Evolutionary conservation across 2,329 filamentous ascomycete species (phyloP).

Genomic region (Daldinia eschscholtzii): DNA sequence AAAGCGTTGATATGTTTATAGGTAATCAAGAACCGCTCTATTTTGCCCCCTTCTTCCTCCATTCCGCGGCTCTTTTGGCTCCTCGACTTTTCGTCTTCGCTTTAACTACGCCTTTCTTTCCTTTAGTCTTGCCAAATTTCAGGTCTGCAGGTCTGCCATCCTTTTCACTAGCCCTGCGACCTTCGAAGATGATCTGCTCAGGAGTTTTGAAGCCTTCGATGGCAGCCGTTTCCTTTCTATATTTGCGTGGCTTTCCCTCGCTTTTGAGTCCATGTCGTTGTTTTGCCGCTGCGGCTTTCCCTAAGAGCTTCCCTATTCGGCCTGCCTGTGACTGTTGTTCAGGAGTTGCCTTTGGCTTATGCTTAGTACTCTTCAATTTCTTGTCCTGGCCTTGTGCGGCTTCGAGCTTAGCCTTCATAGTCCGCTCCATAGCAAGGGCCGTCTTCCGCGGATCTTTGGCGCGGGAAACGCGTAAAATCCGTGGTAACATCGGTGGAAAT

Average conservation of each 20-base stretch:
- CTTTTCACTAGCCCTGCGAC: conserved; percentile 76
- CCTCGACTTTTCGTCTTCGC: conserved; percentile 49
- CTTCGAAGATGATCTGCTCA: conserved; percentile 84
- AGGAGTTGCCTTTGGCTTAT: conserved; percentile 77
- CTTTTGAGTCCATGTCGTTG: conserved; percentile 55
- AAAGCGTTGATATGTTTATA: conserved; percentile 9
- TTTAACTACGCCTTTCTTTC: conserved; percentile 61
- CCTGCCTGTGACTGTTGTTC: conserved; percentile 78
- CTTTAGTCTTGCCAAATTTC: conserved; percentile 67
- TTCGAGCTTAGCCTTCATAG: conserved; percentile 58
- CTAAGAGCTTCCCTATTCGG: conserved; percentile 80
- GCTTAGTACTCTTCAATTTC: conserved; percentile 62
- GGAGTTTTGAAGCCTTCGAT: conserved; percentile 65
- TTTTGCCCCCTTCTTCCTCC: conserved; percentile 50
- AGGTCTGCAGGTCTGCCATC: conserved; percentile 73
- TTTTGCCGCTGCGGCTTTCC: conserved; percentile 72
- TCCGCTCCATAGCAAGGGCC: conserved; percentile 62
- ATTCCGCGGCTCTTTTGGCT: conserved; percentile 52
- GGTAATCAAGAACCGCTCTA: conserved; percentile 26
- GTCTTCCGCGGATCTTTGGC: conserved; percentile 81
- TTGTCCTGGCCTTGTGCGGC: conserved; percentile 48
- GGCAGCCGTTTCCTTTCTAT: conserved; percentile 38
- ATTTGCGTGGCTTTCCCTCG: conserved; percentile 44
- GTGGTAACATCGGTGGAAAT: conserved; percentile 93
- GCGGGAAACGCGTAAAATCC: conserved; percentile 85